These are phyloP conservation scores for Gleditsia sinensis DNA, from an alignment of 306 rosid species.

Conservation along the genomic window DNA sequence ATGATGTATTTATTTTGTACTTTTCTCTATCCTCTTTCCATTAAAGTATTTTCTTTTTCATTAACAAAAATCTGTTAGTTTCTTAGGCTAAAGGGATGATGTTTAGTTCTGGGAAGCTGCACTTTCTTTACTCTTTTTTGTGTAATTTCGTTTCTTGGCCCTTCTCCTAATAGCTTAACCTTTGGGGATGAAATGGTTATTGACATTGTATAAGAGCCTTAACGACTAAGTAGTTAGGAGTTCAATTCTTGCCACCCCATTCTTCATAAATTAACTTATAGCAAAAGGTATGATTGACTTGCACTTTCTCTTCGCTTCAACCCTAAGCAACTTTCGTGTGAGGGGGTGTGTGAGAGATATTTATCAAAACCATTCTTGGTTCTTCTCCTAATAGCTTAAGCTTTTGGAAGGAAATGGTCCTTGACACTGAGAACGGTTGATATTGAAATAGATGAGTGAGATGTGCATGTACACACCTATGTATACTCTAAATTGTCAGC, in stretches of 20 bases:
- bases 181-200: not conserved
- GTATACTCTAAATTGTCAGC: not conserved
- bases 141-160: slow-evolving; percentile 10
- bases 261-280: not conserved
- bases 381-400: not conserved
- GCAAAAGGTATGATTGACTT: not conserved
- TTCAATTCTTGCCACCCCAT: not conserved
- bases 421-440: not conserved
- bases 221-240: not conserved
- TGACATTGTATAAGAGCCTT: not conserved
- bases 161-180: not conserved
- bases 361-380: not conserved
- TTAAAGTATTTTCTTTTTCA: not conserved
- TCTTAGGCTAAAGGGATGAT: slow-evolving; percentile 24
- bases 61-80: not conserved
- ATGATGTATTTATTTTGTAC: not conserved
- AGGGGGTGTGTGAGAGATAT: not conserved
- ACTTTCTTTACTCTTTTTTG: not conserved
- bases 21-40: not conserved
- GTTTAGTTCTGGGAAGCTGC: slow-evolving; percentile 13
- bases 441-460: not conserved
- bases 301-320: not conserved
- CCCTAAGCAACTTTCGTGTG: not conserved
- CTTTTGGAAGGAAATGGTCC: not conserved
- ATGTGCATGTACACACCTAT: not conserved